These are phyloP conservation scores for Ambispora gerdemannii DNA, from an alignment of 192 early-diverging fungal species.

Conservation along the genomic window DNA sequence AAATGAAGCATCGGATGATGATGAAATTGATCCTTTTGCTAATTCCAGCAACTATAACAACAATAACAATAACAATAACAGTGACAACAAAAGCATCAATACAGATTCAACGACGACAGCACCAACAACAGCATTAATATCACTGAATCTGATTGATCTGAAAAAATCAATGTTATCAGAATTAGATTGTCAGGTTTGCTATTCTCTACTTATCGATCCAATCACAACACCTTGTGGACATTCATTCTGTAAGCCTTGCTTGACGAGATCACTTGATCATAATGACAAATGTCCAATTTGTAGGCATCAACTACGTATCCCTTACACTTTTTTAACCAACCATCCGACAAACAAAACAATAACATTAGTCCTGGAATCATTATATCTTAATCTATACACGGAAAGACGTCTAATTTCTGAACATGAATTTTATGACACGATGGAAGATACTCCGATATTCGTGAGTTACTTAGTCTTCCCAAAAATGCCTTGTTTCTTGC, in stretches of 20 bases:
- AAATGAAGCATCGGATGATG: not conserved
- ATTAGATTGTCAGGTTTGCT: constrained; percentile 64
- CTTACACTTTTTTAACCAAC: constrained; percentile 35
- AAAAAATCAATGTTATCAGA: constrained; percentile 34
- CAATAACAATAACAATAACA: no score
- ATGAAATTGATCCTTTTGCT: not conserved
- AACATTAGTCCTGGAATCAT: not conserved
- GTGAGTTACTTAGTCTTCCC: constrained; percentile 57
- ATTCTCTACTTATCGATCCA: constrained; percentile 49
- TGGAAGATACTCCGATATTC: constrained; percentile 55
- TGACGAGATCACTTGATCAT: constrained; percentile 57
- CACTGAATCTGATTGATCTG: not conserved
- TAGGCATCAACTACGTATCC: constrained; percentile 35
- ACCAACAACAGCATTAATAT: not conserved
- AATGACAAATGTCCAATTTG: constrained; percentile 47
- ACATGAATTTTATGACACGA: constrained; percentile 36
- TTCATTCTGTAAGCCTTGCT: constrained; percentile 58
- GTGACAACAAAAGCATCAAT: not conserved
- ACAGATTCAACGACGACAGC: not conserved
- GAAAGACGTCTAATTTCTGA: constrained; percentile 28
- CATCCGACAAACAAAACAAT: constrained; percentile 40
- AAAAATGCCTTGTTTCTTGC: constrained; percentile 53
- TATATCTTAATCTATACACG: not conserved
- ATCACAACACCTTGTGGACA: constrained; percentile 67
- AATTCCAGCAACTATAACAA: not conserved